Evolutionary conservation across 2,329 filamentous ascomycete genomes (phyloP), one percentile per base, ranked within the genome.

Genomic region (Bretziella fagacearum): DNA sequence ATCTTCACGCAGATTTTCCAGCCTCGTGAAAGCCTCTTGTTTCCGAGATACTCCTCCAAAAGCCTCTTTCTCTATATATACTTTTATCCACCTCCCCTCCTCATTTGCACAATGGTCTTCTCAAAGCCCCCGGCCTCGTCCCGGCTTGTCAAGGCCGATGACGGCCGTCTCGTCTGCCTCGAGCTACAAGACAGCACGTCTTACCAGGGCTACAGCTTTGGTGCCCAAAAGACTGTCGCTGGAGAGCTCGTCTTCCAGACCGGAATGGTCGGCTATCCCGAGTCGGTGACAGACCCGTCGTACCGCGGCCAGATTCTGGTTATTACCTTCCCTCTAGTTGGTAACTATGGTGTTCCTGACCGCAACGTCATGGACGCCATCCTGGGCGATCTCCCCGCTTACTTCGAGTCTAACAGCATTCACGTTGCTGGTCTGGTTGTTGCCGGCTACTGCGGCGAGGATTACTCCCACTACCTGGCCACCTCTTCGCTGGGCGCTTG

Each of bases 231-330:
- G 74, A 94, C 84, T 68, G 78, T 93, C 59, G 83, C 89, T 55
- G 91, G 91, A 63, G 91, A 98, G 71, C 73, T 98, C 62, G 91
- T 98, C 66, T 98, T 98, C 70, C 89, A 96, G 73, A 98, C 91
- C 50, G 91, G 91, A 65, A 94, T 96, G 87, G 91, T 96, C 56
- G 91, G 91, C 59, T 98, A 98, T 63, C 87, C 91, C 35, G 91
- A 98, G 70, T 93, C 81, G 41, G 73, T 91, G 56, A 89, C 84
- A 52, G 84, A 91, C 60, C 84, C 84, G 55, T 89, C 84, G 43
- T 89, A 91, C 65, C 80, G 82, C 43, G 84, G 84, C 52, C 89
- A 98, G 68, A 94, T 98, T 56, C 74, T 98, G 56, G 87, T 96
- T 64, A 79, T 96, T 58, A 98, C 89, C 46, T 95, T 94, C 63